Evolutionary conservation across 148 eudicot genomes (phyloP), one percentile per base, ranked within the genome.

Genomic region (Chenopodium formosanum): DNA sequence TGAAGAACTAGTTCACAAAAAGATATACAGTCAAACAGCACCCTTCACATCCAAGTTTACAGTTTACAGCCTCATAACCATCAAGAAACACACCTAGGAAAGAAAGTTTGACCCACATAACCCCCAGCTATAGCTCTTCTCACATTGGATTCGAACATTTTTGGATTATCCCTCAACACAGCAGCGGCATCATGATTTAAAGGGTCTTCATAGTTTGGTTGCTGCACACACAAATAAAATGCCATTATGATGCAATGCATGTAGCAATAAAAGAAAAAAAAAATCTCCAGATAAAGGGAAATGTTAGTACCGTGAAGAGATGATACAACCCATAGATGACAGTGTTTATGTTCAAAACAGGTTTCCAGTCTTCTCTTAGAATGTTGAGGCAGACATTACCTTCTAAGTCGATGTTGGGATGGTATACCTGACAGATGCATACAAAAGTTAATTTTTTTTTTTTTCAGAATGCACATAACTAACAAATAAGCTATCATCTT

Each of bases 161-260:
- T 90, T 4, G 98, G 98, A 85, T 90, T 91, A 70, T 95, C 97
- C 83, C 94, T 95, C 84, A 95, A 84, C 62, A 92, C 97, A 14
- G 91, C 96, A 62, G 98, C 98, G 32, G 98, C 98, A 47, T 95
- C 98, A 40, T 89, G 92, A 73, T 95, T 95, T 17, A 95, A 92
- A 68, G 98, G 98, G 87, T 95, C 98, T 89, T 95, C 98, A 48
- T 88, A 85, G 79, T 95, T 95, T 6, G 98, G 98, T 86, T 95
- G 93, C 98, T 95, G 89, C 84, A 79, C 34, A 52, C 32, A 52
- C 32, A 9, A 48, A 60, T 34, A 34, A 56, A 23, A 52, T 44
- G 16, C 11, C 19, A 40, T 2, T 78, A 65, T 56, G 29, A 40
- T 20, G 53, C 32, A 27, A 62, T 29, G 20, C 64, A 80, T 32